Base-by-base conservation (phyloP, 83 land plant genomes). In the Thuja plicata region DNA sequence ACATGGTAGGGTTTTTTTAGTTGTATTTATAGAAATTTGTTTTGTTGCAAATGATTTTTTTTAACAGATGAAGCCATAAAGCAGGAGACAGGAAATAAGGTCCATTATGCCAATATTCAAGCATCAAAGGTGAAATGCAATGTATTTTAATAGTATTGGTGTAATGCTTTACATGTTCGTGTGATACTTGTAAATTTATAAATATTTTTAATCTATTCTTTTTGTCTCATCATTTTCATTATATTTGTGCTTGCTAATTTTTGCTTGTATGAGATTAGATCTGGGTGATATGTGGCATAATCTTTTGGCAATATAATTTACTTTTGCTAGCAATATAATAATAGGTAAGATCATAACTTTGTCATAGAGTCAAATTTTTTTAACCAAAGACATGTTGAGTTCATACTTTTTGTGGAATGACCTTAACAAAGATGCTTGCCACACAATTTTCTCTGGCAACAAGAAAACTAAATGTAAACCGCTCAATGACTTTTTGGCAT, bases 51-150 rank as follows among this genome's bases (percentile, higher is more conserved):
- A 48, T 83, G 34, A n/a, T 83, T 83, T 35, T 62, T 35, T 60
- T n/a, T 46, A 27, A 40, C 96, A 97, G 99, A 97, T 83, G 99
- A 98, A 88, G 92, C 96, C 13, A 88, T 95, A 83, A 95, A 94
- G 86, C 91, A 98, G 80, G 99, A 98, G 81, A 93, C 99, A 87
- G 99, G 99, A 86, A 97, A 85, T 83, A 97, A 94, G 87, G 99
- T 98, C 12, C 98, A 94, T 74, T 96, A 92, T 92, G 99, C 95
- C 17, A 97, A 97, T 90, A 98, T 98, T 79, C 99, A 97, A 92
- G 99, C 99, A 30, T 92, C 99, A 8, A 98, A 97, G 99, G 99
- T 96, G 66, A 27, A 76, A 40, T 9, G 15, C 71, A n/a, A 3
- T 81, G 38, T 77, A 57, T 52, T 30, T 34, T 54, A 62, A 17